Percentiles rank a stretch among this genome's conserved stretches.
Evolutionary conservation across 192 early-diverging fungal genomes (phyloP).

Genomic region (Glomus cerebriforme): DNA sequence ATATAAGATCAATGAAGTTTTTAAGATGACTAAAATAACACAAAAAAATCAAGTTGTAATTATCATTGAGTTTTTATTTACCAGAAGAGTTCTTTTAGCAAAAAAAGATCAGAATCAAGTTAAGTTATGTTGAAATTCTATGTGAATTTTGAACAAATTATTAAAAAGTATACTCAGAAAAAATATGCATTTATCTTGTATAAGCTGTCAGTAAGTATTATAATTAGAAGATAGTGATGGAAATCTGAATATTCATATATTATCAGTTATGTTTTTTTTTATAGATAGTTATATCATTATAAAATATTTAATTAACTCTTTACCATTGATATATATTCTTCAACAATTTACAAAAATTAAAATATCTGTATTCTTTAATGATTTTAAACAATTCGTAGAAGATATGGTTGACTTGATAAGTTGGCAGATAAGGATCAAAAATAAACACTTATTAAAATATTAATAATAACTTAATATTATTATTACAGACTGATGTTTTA

Average conservation of each 20-base stretch:
- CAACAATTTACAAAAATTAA: background rate
- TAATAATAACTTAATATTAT: background rate
- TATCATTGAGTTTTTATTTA: constrained; percentile 9
- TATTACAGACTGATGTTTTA: constrained; percentile 11
- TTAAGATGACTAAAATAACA: constrained; percentile 13
- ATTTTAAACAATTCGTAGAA: background rate
- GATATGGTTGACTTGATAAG: background rate
- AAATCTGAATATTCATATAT: no score
- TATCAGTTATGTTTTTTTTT: background rate
- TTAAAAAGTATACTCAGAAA: constrained; percentile 17
- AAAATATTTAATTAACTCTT: background rate
- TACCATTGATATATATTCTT: background rate
- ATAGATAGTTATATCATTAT: background rate
- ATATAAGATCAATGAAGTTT: constrained; percentile 15
- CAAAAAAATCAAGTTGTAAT: constrained; percentile 19
- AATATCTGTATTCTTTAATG: constrained; percentile 3
- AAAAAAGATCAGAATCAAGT: constrained; percentile 6
- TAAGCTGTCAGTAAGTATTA: constrained; percentile 19
- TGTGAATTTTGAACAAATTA: constrained; percentile 30
- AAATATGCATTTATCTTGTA: constrained; percentile 23
- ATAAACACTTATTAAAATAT: background rate
- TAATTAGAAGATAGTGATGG: no score
- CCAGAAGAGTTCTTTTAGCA: background rate
- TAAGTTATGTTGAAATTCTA: constrained; percentile 27
- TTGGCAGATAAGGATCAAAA: constrained; percentile 9